Percentiles rank a stretch among this genome's conserved stretches.
These are phyloP conservation scores for Populus nigra DNA, from an alignment of 345 rosid species.

Conservation along the genomic window DNA sequence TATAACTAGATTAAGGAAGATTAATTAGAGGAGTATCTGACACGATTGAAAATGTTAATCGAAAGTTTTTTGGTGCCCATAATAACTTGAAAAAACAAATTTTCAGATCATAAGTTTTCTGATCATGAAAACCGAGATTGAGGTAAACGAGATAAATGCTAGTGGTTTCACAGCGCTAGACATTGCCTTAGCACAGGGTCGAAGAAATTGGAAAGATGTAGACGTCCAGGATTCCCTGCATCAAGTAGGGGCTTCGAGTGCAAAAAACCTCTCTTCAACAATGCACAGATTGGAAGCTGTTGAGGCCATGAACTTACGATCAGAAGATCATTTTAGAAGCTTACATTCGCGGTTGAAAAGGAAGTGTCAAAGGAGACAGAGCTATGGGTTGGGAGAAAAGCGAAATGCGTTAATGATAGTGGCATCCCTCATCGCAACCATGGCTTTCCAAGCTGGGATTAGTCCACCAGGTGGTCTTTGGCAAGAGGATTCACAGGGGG, in stretches of 20 bases:
- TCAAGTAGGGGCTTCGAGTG: constrained; percentile 5
- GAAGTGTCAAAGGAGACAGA: background rate
- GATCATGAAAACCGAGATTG: constrained; percentile 5
- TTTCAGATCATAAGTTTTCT: too few relatives aligned
- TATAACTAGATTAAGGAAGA: too few relatives aligned
- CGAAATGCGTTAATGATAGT: constrained; percentile 36
- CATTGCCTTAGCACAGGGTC: constrained; percentile 10
- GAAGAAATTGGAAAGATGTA: constrained; percentile 23
- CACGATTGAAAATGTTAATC: too few relatives aligned
- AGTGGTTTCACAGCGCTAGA: constrained; percentile 28
- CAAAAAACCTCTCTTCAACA: background rate
- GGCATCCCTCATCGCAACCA: constrained; percentile 33
- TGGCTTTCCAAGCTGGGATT: constrained; percentile 35
- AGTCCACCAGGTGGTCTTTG: constrained; percentile 33
- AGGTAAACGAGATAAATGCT: constrained; percentile 17
- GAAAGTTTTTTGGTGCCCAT: too few relatives aligned
- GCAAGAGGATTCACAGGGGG: constrained; percentile 11
- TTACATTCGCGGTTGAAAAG: background rate
- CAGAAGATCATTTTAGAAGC: background rate
- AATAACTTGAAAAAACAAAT: too few relatives aligned
- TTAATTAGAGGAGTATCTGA: too few relatives aligned
- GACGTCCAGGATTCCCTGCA: constrained; percentile 18
- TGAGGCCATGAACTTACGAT: background rate
- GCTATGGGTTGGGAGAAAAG: constrained; percentile 19
- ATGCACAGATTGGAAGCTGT: background rate